Evolutionary conservation across 1,139 yeast genomes (phyloP).

Genomic region (Geotrichum europaeum): DNA sequence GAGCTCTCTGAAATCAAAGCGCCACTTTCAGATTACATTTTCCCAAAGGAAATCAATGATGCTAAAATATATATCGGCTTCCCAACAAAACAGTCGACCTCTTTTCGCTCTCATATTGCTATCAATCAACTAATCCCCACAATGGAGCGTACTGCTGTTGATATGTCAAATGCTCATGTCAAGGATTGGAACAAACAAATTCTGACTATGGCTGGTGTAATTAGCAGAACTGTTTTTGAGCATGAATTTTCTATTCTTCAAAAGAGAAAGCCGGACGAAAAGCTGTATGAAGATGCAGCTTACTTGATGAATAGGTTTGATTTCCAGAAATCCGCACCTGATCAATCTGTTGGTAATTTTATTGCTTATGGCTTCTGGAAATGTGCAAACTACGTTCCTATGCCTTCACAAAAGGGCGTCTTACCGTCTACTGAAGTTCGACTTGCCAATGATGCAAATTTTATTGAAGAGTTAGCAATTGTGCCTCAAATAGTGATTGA

Average conservation of each 20-base stretch:
- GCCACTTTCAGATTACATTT: conserved; percentile 35
- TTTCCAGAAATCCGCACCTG: conserved; percentile 36
- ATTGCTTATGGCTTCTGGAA: conserved; percentile 37
- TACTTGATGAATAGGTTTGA: conserved; percentile 32
- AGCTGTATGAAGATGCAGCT: conserved; percentile 23
- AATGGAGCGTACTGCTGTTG: conserved; percentile 41
- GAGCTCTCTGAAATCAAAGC: conserved; percentile 32
- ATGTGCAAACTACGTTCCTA: conserved; percentile 26
- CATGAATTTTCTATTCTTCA: conserved; percentile 29
- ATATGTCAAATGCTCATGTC: conserved; percentile 39
- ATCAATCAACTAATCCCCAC: conserved; percentile 40
- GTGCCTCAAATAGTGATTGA: conserved; percentile 28
- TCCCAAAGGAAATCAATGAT: conserved; percentile 34
- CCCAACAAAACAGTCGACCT: conserved; percentile 41
- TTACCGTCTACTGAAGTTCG: conserved; percentile 32
- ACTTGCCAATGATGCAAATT: conserved; percentile 28
- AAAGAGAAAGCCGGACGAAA: conserved; percentile 6
- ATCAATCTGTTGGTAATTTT: conserved; percentile 33
- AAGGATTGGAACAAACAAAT: conserved; percentile 40
- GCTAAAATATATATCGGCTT: conserved; percentile 41
- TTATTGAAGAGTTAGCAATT: conserved; percentile 32
- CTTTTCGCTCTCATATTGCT: conserved; percentile 37
- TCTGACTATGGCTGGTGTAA: conserved; percentile 37
- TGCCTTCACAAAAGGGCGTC: conserved; percentile 35
- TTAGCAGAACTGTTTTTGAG: conserved; percentile 37